These are phyloP conservation scores for Xylaria arbuscula DNA, from an alignment of 2,329 filamentous ascomycete genomes.

Conservation along the genomic window DNA sequence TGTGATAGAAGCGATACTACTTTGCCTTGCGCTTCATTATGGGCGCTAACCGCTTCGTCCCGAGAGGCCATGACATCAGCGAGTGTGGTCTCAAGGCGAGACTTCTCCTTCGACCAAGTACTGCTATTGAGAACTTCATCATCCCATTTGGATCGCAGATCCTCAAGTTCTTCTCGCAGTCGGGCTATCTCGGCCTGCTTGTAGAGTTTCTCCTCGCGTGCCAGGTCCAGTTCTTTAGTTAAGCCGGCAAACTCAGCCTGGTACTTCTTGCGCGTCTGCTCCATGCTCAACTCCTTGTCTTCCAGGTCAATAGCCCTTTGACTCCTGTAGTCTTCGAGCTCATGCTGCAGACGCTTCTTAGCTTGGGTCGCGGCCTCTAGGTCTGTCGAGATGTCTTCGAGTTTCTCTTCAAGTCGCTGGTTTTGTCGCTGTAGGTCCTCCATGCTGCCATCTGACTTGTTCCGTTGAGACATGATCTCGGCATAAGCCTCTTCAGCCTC, in stretches of 20 bases:
- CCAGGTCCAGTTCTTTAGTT: constrained; percentile 91
- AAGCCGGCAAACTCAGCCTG: constrained; percentile 90
- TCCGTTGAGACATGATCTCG: constrained; percentile 88
- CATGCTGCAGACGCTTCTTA: constrained; percentile 94
- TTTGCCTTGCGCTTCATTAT: constrained; percentile 94
- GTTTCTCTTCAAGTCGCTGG: constrained; percentile 87
- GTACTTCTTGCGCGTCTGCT: constrained; percentile 98
- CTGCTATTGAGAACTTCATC: constrained; percentile 97
- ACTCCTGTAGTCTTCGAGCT: constrained; percentile 96
- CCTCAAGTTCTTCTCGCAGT: constrained; percentile 94
- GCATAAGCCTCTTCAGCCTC: constrained; percentile 94
- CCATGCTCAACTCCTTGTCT: constrained; percentile 94
- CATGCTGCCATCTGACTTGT: constrained; percentile 86
- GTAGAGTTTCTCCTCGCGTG: constrained; percentile 87
- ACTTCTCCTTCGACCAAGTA: constrained; percentile 98
- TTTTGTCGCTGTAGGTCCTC: constrained; percentile 92
- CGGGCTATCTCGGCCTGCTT: constrained; percentile 88
- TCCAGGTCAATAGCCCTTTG: constrained; percentile 96
- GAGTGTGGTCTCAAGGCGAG: constrained; percentile 87
- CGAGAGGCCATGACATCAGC: constrained; percentile 90
- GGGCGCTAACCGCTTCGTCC: constrained; percentile 90
- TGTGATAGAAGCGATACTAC: constrained; percentile 91
- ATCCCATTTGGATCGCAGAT: constrained; percentile 96
- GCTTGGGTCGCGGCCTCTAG: constrained; percentile 85
- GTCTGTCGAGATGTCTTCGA: constrained; percentile 92